A percentile compares a stretch with the other conserved stretches of the same genome.
These are phyloP conservation scores for Thinopyrum obtusiflorum DNA, from an alignment of 202 grass and related monocot genomes.

Conservation along the genomic window DNA sequence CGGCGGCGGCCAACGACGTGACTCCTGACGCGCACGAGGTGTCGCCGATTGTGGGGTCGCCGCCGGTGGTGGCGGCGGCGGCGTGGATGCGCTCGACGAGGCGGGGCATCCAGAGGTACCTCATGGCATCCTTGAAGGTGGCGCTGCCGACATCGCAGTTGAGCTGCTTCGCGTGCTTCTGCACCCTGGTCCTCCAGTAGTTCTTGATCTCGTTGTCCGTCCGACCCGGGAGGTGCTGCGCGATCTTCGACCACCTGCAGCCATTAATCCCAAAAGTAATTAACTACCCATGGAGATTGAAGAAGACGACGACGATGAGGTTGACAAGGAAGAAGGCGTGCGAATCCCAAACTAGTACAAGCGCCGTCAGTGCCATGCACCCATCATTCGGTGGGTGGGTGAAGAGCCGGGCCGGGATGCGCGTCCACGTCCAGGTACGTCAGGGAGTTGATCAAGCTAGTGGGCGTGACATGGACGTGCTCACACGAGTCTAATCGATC, in stretches of 20 bases:
- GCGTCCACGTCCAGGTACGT: not conserved
- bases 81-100: constrained; percentile 39
- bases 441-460: not conserved
- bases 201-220: constrained; percentile 89
- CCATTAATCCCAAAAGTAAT: too few species aligned
- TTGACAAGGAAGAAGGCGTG: constrained; percentile 6
- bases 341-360: not conserved
- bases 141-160: constrained; percentile 55
- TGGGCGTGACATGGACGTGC: not conserved
- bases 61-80: rapidly evolving
- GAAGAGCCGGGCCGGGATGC: not conserved
- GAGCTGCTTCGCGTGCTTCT: constrained; percentile 67
- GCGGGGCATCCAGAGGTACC: constrained; percentile 53
- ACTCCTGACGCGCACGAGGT: not conserved
- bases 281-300: not conserved
- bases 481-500: not conserved
- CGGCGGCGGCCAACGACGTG: not conserved
- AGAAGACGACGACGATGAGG: not conserved
- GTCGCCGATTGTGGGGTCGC: not conserved
- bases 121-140: constrained; percentile 58
- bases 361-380: not conserved
- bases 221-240: constrained; percentile 44
- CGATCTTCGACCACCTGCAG: constrained; percentile 73
- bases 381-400: not conserved
- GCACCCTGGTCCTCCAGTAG: constrained; percentile 69